Evolutionary conservation across 2,329 filamentous ascomycete genomes (phyloP).

Genomic region (Aspergillus bombycis): DNA sequence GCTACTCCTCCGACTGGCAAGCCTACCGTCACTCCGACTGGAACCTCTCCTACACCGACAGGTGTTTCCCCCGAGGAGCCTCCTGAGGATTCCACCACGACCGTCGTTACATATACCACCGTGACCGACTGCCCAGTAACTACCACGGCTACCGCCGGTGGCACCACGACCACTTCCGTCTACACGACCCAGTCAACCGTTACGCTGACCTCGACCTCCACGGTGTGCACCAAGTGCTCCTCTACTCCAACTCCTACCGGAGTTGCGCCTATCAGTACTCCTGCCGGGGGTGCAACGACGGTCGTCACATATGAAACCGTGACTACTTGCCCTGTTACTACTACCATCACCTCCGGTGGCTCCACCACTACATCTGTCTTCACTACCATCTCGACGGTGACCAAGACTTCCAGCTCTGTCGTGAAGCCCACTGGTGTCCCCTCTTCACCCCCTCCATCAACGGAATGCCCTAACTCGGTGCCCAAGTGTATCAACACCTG

Average conservation of each 20-base stretch:
- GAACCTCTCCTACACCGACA: background rate
- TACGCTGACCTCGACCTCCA: constrained; percentile 21
- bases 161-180: constrained; percentile 55
- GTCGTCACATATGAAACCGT: constrained; percentile 34
- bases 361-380: constrained; percentile 56
- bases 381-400: constrained; percentile 59
- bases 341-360: constrained; percentile 46
- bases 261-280: constrained; percentile 8
- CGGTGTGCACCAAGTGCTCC: constrained; percentile 1
- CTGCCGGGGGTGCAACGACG: constrained; percentile 20
- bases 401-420: constrained; percentile 25
- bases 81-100: constrained; percentile 15
- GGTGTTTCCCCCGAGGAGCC: constrained; percentile 1
- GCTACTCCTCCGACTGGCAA: constrained; percentile 16
- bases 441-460: constrained; percentile 34
- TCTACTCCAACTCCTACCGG: constrained; percentile 2
- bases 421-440: constrained; percentile 12
- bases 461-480: constrained; percentile 67
- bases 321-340: constrained; percentile 38
- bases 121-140: constrained; percentile 37
- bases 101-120: constrained; percentile 31
- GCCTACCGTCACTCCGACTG: background rate
- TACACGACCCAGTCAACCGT: constrained; percentile 3
- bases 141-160: constrained; percentile 43
- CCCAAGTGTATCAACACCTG: constrained; percentile 92